phyloP scores from a whole-genome alignment of 306 rosid genomes.

The Cucurbita ficifolia region DNA sequence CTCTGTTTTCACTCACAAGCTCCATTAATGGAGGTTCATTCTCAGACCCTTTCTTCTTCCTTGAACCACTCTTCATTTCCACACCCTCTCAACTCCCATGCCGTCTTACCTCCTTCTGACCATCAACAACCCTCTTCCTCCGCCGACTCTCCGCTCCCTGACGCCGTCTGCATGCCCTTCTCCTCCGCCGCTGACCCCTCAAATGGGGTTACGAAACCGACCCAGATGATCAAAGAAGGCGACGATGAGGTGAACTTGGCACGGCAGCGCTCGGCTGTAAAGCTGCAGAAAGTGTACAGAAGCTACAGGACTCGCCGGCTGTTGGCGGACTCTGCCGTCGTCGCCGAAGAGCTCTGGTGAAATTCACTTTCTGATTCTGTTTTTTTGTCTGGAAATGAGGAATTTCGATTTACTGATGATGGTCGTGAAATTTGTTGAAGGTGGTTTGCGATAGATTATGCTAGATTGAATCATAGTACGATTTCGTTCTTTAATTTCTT shows the following conservation, averaged over 20 bases:
- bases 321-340: conserved; percentile 88
- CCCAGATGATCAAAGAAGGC: neutral
- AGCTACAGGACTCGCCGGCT: conserved; percentile 81
- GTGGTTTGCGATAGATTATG: conserved; percentile 77
- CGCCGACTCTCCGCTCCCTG: neutral
- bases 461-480: conserved; percentile 53
- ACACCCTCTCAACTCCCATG: conserved; percentile 7
- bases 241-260: neutral
- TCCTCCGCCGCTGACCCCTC: neutral
- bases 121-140: conserved; percentile 2
- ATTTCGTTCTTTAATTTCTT: conserved; percentile 66
- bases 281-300: conserved; percentile 64
- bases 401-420: neutral
- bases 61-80: conserved; percentile 20
- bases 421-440: conserved; percentile 14
- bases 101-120: neutral
- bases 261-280: conserved; percentile 29
- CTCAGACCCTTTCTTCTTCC: conserved; percentile 17
- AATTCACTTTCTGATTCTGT: neutral
- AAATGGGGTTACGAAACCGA: neutral
- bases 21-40: conserved; percentile 31
- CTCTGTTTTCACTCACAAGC: neutral
- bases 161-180: neutral
- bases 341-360: conserved; percentile 88
- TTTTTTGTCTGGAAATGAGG: neutral